Conservation (phyloP, 116 monocot species). For the Cymodocea nodosa region DNA sequence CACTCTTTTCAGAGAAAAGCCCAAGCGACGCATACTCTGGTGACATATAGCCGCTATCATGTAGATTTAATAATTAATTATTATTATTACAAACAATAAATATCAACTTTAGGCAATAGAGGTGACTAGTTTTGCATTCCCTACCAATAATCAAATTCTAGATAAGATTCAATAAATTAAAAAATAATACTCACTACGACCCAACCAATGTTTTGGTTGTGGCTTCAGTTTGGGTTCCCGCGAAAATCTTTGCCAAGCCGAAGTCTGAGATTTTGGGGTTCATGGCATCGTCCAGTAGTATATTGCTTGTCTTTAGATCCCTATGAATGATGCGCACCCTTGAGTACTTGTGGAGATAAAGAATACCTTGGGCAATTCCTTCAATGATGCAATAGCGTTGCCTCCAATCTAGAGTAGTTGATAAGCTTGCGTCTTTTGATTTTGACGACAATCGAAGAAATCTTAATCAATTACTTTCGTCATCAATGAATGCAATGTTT, state of each 20-base stretch:
- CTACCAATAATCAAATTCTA: background rate
- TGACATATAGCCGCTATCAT: slow-evolving; percentile 26
- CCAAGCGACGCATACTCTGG: slow-evolving; percentile 22
- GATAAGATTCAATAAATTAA: background rate
- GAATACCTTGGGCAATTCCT: slow-evolving; percentile 53
- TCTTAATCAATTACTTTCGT: too few species aligned
- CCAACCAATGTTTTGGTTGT: slow-evolving; percentile 14
- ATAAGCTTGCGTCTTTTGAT: slow-evolving; percentile 5
- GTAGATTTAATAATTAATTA: slow-evolving; percentile 3
- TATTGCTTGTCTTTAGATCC: slow-evolving; percentile 62
- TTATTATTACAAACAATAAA: too few species aligned
- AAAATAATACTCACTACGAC: slow-evolving; percentile 41
- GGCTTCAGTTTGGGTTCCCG: slow-evolving; percentile 24
- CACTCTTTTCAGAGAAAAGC: slow-evolving; percentile 42
- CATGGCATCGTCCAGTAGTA: slow-evolving; percentile 46
- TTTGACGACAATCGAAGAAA: background rate
- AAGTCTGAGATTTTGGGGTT: slow-evolving; percentile 86
- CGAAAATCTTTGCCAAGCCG: slow-evolving; percentile 63
- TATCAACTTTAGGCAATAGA: background rate
- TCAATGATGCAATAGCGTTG: slow-evolving; percentile 15
- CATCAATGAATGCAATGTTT: background rate
- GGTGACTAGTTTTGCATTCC: background rate
- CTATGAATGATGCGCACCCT: slow-evolving; percentile 17
- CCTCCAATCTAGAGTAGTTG: slow-evolving; percentile 4
- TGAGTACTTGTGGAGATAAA: slow-evolving; percentile 72